phyloP scores from a whole-genome alignment of 768 basidiomycete species.

The Suillus variegatus region DNA sequence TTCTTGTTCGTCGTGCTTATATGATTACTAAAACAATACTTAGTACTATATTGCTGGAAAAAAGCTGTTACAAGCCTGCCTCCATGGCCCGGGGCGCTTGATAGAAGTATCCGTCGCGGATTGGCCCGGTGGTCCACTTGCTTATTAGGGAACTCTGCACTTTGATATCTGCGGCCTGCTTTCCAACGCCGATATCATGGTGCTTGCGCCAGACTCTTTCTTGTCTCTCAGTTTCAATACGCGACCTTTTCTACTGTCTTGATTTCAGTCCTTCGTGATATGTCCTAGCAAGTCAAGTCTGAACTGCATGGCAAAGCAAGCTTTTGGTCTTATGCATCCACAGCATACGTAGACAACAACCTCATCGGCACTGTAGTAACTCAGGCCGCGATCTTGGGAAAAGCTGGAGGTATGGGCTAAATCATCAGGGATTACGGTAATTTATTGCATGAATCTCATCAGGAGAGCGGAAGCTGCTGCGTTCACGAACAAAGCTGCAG shows the following conservation, averaged over 20 bases:
- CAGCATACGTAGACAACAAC: slow-evolving; percentile 83
- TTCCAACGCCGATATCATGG: slow-evolving; percentile 28
- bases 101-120: neutral
- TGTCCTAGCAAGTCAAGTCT: slow-evolving; percentile 72
- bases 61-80: too few relatives aligned
- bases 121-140: neutral
- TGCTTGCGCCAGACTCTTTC: slow-evolving; percentile 15
- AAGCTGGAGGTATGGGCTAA: slow-evolving; percentile 34
- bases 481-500: slow-evolving; percentile 40
- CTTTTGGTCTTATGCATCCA: neutral
- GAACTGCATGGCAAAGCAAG: slow-evolving; percentile 40
- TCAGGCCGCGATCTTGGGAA: slow-evolving; percentile 57
- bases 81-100: too few relatives aligned
- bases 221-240: slow-evolving; percentile 8
- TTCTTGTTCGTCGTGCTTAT: too few relatives aligned
- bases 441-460: slow-evolving; percentile 21
- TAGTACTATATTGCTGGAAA: too few relatives aligned
- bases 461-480: slow-evolving; percentile 32
- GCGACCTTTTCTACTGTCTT: slow-evolving; percentile 11
- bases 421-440: slow-evolving; percentile 24
- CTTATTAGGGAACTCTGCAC: slow-evolving; percentile 5
- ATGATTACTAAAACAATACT: too few relatives aligned
- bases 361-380: slow-evolving; percentile 73
- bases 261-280: slow-evolving; percentile 25
- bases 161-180: slow-evolving; percentile 7